A percentile compares a stretch with the other conserved stretches of the same genome.
Conservation (phyloP, 306 rosid genomes). For the Begonia peltatifolia region DNA sequence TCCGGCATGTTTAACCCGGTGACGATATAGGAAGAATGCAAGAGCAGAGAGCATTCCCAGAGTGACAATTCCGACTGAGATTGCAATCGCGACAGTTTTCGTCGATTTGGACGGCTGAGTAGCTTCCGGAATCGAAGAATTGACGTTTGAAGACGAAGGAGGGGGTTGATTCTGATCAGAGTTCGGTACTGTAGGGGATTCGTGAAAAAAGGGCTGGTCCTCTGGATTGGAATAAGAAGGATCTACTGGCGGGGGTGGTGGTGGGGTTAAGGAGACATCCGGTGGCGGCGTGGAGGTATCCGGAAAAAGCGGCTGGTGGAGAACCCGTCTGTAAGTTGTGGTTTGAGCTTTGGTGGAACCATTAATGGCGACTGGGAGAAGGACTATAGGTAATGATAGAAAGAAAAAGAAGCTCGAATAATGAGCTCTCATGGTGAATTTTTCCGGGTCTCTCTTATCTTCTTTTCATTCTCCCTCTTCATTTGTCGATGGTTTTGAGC, state of each 20-base stretch:
- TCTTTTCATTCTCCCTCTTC: no score
- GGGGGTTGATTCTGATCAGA: conserved; percentile 43
- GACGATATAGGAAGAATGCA: conserved; percentile 69
- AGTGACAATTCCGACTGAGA: conserved; percentile 79
- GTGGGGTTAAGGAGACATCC: conserved; percentile 16
- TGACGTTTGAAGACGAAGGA: conserved; percentile 20
- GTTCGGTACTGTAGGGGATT: conserved; percentile 34
- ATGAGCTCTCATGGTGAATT: conserved; percentile 29
- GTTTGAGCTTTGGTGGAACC: background rate
- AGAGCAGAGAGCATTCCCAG: conserved; percentile 93
- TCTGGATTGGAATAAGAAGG: conserved; percentile 12
- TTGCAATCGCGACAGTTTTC: conserved; percentile 62
- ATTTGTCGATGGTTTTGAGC: no score
- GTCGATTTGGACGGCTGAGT: conserved; percentile 61
- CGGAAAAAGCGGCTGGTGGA: conserved; percentile 81
- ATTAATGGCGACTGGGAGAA: background rate
- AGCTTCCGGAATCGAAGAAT: conserved; percentile 52
- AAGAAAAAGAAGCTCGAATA: conserved; percentile 21
- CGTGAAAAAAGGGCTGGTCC: conserved; percentile 69
- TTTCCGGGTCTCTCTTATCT: background rate
- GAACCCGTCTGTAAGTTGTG: conserved; percentile 29
- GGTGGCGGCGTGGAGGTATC: conserved; percentile 57
- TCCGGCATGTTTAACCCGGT: conserved; percentile 50
- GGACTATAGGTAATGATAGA: background rate
- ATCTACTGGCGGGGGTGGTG: conserved; percentile 24